These are phyloP conservation scores for Prunus mongolica DNA, from an alignment of 306 rosid genomes.

Conservation along the genomic window DNA sequence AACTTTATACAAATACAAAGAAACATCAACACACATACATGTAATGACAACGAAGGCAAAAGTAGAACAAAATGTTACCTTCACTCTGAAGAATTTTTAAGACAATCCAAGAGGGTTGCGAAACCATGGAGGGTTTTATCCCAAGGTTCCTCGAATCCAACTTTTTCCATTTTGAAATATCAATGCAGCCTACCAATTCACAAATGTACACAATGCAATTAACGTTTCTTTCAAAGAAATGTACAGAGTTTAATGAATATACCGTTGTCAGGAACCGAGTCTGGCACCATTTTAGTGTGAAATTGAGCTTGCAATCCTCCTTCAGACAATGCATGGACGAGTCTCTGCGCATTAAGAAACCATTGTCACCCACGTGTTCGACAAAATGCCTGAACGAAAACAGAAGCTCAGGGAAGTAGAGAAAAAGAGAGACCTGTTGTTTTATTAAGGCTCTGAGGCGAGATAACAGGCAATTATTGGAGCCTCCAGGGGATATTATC, in stretches of 20 bases:
- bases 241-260: neutral
- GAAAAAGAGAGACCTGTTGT: constrained; percentile 21
- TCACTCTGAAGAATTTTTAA: constrained; percentile 25
- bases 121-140: constrained; percentile 23
- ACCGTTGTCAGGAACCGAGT: constrained; percentile 18
- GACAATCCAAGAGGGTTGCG: constrained; percentile 27
- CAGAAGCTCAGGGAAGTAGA: neutral
- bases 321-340: constrained; percentile 20
- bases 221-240: neutral
- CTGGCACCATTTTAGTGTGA: constrained; percentile 16
- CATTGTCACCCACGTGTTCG: constrained; percentile 10
- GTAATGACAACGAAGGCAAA: neutral
- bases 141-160: constrained; percentile 31
- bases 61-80: constrained; percentile 29
- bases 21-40: neutral
- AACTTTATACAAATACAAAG: neutral
- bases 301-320: constrained; percentile 8
- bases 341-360: constrained; percentile 17
- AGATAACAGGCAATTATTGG: constrained; percentile 14
- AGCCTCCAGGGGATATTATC: constrained; percentile 4
- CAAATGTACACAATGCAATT: neutral
- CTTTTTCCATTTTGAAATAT: constrained; percentile 39
- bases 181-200: constrained; percentile 15
- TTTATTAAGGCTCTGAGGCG: constrained; percentile 22
- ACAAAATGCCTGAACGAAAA: constrained; percentile 16